Evolutionary conservation across 176 grass and related monocot genomes (phyloP), one percentile per base, ranked within the genome.

Genomic region (Carex scoparia): DNA sequence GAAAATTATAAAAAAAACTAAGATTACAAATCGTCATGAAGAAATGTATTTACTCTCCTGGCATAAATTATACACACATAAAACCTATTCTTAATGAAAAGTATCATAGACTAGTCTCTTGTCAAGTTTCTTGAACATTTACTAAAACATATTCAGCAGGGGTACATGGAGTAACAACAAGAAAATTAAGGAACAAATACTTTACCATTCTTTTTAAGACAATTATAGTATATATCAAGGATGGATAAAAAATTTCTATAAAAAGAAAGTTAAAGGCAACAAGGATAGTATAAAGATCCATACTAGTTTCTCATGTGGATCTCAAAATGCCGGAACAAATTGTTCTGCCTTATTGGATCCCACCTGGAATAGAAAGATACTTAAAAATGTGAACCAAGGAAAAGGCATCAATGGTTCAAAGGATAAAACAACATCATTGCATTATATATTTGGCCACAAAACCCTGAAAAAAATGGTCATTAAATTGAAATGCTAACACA

Each of bases 271-370:
- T 19, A 33, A 11, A 14, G 48, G 49, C 1, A 85, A 82, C 2
- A 37, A 19, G 61, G 0, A 11, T 67, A 79, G 28, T 19, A 69
- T 65, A 80, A 79, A 10, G 10, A 38, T 32, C 44, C 18, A 18
- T 92, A 94, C 94, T 58, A 97, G 90, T 88, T 79, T 92, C 65
- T 94, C 90, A 31, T 94, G 94, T 70, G 84, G 87, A 86, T 87
- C 87, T 61, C 86, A 72, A 83, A 97, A 97, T 77, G 87, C 82
- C 89, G 91, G 88, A 79, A 92, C 93, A 60, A 97, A 91, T 8
- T 92, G 62, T 14, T 89, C 86, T 65, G 94, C 94, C 82, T 87
- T 94, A 35, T 76, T 86, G 30, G 89, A 64, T 86, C 94, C 94
- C 55, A 97, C 74, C 94, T 97, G 87, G 81, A 11, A 74, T 4